A percentile compares a stretch with the other conserved stretches of the same genome.
phyloP scores from a whole-genome alignment of 768 basidiomycete genomes.

The Tylopilus sp. region DNA sequence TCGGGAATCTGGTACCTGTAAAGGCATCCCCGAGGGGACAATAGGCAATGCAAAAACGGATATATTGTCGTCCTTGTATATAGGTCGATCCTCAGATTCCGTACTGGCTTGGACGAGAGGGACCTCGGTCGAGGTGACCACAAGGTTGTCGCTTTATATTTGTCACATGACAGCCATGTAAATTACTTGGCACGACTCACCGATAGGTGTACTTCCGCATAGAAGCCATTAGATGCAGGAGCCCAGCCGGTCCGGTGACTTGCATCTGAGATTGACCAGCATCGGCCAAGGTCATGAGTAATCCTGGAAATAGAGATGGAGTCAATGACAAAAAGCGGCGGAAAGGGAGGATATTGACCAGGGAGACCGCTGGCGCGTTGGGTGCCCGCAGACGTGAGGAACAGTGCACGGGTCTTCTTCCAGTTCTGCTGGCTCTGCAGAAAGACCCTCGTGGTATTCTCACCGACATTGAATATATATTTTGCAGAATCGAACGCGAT shows the following conservation, averaged over 20 bases:
- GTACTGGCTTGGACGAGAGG: slow-evolving; percentile 23
- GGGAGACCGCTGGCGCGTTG: slow-evolving; percentile 69
- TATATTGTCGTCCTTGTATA: slow-evolving; percentile 62
- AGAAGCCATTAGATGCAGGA: slow-evolving; percentile 66
- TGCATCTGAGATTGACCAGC: slow-evolving; percentile 52
- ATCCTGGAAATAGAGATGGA: slow-evolving; percentile 39
- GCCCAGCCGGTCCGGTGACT: slow-evolving; percentile 69
- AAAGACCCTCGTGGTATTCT: slow-evolving; percentile 74
- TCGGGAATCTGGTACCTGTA: not conserved
- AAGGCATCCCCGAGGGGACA: slow-evolving; percentile 22
- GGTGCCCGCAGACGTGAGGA: slow-evolving; percentile 64
- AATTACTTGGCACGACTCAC: slow-evolving; percentile 34
- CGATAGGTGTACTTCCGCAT: slow-evolving; percentile 67
- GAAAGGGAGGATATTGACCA: slow-evolving; percentile 43
- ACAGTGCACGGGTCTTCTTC: slow-evolving; percentile 65
- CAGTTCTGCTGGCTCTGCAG: slow-evolving; percentile 63
- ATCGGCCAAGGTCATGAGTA: slow-evolving; percentile 81
- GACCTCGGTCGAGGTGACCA: slow-evolving; percentile 45
- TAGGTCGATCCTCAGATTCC: slow-evolving; percentile 34
- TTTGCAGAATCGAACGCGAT: slow-evolving; percentile 74
- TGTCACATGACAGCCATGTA: not conserved
- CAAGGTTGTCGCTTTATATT: slow-evolving; percentile 45
- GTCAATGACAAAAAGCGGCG: not conserved
- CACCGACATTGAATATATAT: slow-evolving; percentile 87
- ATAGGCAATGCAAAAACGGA: slow-evolving; percentile 62